phyloP scores from a whole-genome alignment of 1,284 basidiomycete genomes.

The Limonomyces culmigenus region DNA sequence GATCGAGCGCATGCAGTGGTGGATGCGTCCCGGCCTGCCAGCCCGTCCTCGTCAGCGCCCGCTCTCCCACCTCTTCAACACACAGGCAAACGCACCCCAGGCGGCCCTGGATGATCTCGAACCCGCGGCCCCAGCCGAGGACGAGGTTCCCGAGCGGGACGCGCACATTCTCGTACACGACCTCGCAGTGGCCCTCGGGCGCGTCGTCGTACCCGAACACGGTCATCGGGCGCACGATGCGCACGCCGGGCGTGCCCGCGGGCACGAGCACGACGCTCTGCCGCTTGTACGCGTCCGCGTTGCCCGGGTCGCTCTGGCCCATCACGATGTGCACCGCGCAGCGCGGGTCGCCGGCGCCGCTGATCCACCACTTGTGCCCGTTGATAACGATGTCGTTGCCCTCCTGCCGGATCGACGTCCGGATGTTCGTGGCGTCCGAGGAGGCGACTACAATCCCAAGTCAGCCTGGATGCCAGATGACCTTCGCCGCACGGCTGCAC shows the following conservation, averaged over 20 bases:
- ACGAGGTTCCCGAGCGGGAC: slow-evolving; percentile 75
- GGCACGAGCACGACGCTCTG: slow-evolving; percentile 94
- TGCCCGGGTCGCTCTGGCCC: slow-evolving; percentile 75
- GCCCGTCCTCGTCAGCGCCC: too few relatives aligned
- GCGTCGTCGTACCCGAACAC: slow-evolving; percentile 93
- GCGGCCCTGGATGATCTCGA: slow-evolving; percentile 96
- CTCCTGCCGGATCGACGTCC: slow-evolving; percentile 73
- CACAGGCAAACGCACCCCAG: slow-evolving; percentile 66
- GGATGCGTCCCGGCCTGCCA: slow-evolving; percentile 79
- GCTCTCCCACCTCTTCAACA: too few relatives aligned
- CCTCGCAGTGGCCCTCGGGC: slow-evolving; percentile 90
- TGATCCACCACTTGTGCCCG: slow-evolving; percentile 99
- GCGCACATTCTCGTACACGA: slow-evolving; percentile 88
- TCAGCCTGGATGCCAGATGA: neutral
- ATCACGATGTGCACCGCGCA: slow-evolving; percentile 85
- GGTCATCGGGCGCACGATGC: slow-evolving; percentile 78
- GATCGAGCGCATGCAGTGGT: slow-evolving; percentile 97
- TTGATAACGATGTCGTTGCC: slow-evolving; percentile 87
- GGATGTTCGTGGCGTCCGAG: slow-evolving; percentile 93
- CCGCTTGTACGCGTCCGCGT: slow-evolving; percentile 60
- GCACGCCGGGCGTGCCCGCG: slow-evolving; percentile 75
- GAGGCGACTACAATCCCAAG: slow-evolving; percentile 71
- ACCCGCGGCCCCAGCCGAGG: slow-evolving; percentile 86
- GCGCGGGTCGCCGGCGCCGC: slow-evolving; percentile 89
- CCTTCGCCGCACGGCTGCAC: slow-evolving; percentile 12